phyloP scores from a whole-genome alignment of 73 alveolate genomes.

The Loxodes magnus region DNA sequence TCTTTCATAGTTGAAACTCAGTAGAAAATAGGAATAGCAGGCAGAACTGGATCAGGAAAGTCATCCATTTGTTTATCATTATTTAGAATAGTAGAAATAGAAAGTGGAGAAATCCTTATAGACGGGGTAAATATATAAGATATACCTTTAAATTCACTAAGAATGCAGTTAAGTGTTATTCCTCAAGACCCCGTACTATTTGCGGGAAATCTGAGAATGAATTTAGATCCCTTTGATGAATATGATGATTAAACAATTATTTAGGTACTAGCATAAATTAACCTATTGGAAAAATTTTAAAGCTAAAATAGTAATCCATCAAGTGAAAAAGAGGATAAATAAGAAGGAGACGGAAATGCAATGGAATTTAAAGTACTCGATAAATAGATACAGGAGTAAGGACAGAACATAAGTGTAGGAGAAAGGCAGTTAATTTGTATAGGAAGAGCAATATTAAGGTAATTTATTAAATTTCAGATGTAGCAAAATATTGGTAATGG shows the following conservation, averaged over 20 bases:
- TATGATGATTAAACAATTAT: constrained; percentile 29
- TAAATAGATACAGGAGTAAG: no score
- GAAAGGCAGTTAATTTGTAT: constrained; percentile 23
- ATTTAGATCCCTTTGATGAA: constrained; percentile 59
- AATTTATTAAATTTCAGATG: no score
- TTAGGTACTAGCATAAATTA: constrained; percentile 34
- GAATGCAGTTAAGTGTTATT: constrained; percentile 42
- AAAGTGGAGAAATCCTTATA: constrained; percentile 25
- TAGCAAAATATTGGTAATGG: constrained; percentile 18
- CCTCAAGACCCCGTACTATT: constrained; percentile 66
- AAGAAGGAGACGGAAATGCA: no score
- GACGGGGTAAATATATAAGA: constrained; percentile 38
- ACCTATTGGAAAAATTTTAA: constrained; percentile 23
- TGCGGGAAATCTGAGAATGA: constrained; percentile 54
- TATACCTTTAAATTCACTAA: constrained; percentile 46
- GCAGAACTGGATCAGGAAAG: constrained; percentile 97
- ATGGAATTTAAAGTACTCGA: no score
- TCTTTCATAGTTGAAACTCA: constrained; percentile 53
- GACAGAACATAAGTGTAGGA: constrained; percentile 22
- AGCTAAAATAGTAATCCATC: no score
- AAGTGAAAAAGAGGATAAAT: no score
- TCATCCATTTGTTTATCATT: constrained; percentile 56
- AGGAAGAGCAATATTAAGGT: constrained; percentile 9
- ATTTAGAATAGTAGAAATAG: constrained; percentile 33
- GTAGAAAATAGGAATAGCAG: constrained; percentile 80